Evolutionary conservation across 202 grass and related monocot genomes (phyloP).

Genomic region (Brachypodium distachyon): DNA sequence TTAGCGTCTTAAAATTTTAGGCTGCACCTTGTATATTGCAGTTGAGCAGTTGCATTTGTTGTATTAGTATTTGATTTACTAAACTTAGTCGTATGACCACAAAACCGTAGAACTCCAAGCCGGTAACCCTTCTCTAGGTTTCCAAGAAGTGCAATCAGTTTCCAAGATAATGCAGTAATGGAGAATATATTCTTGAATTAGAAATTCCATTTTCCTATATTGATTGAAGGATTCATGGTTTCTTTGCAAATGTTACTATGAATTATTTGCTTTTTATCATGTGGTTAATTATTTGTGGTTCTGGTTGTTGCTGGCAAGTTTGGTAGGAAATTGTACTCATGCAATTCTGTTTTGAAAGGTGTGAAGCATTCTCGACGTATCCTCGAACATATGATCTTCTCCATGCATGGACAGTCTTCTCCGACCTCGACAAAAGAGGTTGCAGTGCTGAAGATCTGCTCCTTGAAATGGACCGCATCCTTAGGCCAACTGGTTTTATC

Average conservation of each 20-base stretch:
- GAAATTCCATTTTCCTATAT: neutral
- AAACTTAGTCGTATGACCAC: neutral
- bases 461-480: slow-evolving; percentile 88
- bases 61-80: neutral
- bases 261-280: neutral
- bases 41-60: neutral
- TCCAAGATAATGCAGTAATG: neutral
- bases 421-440: slow-evolving; percentile 79
- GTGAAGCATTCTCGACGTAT: slow-evolving; percentile 95
- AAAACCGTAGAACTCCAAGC: neutral
- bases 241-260: neutral
- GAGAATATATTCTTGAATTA: slow-evolving; percentile 1
- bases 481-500: slow-evolving; percentile 76
- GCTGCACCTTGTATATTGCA: neutral
- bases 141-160: neutral
- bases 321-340: neutral
- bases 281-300: neutral
- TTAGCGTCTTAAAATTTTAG: neutral
- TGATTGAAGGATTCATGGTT: neutral
- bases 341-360: slow-evolving; percentile 47
- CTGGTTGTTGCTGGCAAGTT: neutral
- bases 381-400: slow-evolving; percentile 98
- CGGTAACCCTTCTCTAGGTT: slow-evolving; percentile 5
- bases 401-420: slow-evolving; percentile 97
- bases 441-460: slow-evolving; percentile 94